A percentile compares a stretch with the other conserved stretches of the same genome.
These are phyloP conservation scores for Podaxis mareebaensis DNA, from an alignment of 768 basidiomycete species.

Conservation along the genomic window DNA sequence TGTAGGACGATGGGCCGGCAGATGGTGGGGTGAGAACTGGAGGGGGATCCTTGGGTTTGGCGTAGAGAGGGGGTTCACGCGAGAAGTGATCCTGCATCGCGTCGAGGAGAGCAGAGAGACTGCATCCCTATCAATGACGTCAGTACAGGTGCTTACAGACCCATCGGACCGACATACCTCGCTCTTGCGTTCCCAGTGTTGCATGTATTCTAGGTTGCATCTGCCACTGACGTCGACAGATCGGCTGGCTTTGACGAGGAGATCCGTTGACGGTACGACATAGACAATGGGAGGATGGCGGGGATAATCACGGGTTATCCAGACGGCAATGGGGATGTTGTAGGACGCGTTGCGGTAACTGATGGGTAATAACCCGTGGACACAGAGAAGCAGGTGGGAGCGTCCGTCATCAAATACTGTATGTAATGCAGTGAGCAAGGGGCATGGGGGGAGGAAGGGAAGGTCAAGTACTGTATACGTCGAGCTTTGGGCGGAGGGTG, in stretches of 20 bases:
- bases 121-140: slow-evolving; percentile 61
- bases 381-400: slow-evolving; percentile 84
- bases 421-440: slow-evolving; percentile 17
- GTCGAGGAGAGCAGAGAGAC: slow-evolving; percentile 69
- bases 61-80: slow-evolving; percentile 83
- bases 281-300: slow-evolving; percentile 80
- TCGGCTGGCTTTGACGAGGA: slow-evolving; percentile 80
- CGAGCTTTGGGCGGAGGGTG: slow-evolving; percentile 75
- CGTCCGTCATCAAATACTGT: slow-evolving; percentile 94
- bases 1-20: neutral
- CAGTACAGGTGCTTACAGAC: slow-evolving; percentile 18
- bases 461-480: slow-evolving; percentile 66
- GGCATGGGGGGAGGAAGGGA: slow-evolving; percentile 3
- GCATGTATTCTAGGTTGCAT: slow-evolving; percentile 68
- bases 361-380: slow-evolving; percentile 92
- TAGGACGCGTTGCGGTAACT: slow-evolving; percentile 73
- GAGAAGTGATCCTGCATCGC: slow-evolving; percentile 85
- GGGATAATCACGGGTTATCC: slow-evolving; percentile 87
- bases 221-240: slow-evolving; percentile 81
- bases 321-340: slow-evolving; percentile 91
- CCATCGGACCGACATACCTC: slow-evolving; percentile 57
- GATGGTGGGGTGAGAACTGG: neutral
- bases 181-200: slow-evolving; percentile 77
- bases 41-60: slow-evolving; percentile 58
- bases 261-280: slow-evolving; percentile 88